Evolutionary conservation across 2,329 filamentous ascomycete genomes (phyloP), one percentile per base, ranked within the genome.

Genomic region (Penicillium sp.): DNA sequence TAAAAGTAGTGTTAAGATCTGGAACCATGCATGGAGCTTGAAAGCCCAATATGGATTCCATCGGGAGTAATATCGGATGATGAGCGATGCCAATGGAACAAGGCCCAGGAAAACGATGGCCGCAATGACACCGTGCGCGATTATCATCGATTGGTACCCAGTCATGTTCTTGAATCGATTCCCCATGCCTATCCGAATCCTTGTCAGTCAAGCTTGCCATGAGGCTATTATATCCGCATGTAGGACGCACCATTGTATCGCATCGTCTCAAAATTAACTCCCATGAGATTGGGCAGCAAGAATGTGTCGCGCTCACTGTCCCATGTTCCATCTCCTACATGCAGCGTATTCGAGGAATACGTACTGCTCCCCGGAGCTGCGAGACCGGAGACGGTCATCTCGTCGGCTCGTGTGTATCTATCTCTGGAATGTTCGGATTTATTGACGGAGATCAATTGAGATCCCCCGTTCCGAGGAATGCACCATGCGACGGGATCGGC

Each of bases 281-380:
- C 86, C 72, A 85, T 80, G 53, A 88, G 70, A 65, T 87, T 87
- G 45, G 86, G 86, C 54, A 88, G 72, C 62, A 88, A 77, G 67
- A 88, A 88, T 11, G 81, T 84, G 65, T 88, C 85, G 60, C 84
- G 79, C 60, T 78, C 73, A 31, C 79, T 79, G 63, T 88, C 84
- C 86, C 86, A 88, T 62, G 86, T 88, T 41, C 86, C 86, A 73
- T 88, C 86, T 49, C 86, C 86, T 49, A 88, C 85, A 68, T 82
- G 80, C 74, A 88, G 77, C 43, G 83, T 85, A 70, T 82, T 78
- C 46, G 85, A 87, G 43, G 80, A 74, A 72, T 88, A 88, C 33
- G 80, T 82, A 69, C 83, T 85, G 73, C 81, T 84, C 64, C 86
- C 86, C 3, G 86, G 77, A 33, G 83, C 77, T 48, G 84, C 80